Evolutionary conservation across 768 basidiomycete species (phyloP), one percentile per base, ranked within the genome.

Genomic region (Psilocybe cubensis): DNA sequence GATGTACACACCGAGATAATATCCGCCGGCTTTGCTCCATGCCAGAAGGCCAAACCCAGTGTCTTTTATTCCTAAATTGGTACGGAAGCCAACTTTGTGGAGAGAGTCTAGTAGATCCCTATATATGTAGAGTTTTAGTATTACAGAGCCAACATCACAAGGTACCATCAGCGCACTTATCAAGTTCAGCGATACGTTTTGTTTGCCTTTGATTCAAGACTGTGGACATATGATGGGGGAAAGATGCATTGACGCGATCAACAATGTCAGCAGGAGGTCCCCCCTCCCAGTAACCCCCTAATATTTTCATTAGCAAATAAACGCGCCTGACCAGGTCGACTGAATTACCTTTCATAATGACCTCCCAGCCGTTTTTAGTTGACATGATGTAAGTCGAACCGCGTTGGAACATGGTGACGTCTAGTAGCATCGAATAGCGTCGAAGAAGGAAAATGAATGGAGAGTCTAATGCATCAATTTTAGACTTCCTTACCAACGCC

Each of bases 311-410:
- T 28, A 52, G 27, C 8, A 48, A 25, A 20, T 5, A 18, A 3
- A 56, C 23, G 12, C 3, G 38, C 14, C 1, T 1, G 20, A 3
- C 23, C 24, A 48, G 25, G 18, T 14, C 4, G 5, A 25, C 6
- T 1, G 18, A 54, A 43, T 45, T 29, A 69, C 71, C 66, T 42
- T 67, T 66, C 44, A 73, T 62, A 12, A 70, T 40, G 8, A 69
- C 66, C 10, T 66, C 57, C 53, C 63, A 70, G 3, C 81, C 77
- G 49, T 78, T 74, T 49, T 74, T 73, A 4, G 71, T 72, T 0
- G 76, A 74, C 76, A 83, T 79, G 58, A 85, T 71, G 60, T 84
- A 86, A 0, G 82, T 86, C 1, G 80, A 74, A 11, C 75, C 71
- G 2, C 55, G 55, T 31, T 65, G 63, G 54, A 60, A 57, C 63